A percentile compares a stretch with the other conserved stretches of the same genome.
These are phyloP conservation scores for Erysimum cheiri DNA, from an alignment of 441 rosid genomes.

Conservation along the genomic window DNA sequence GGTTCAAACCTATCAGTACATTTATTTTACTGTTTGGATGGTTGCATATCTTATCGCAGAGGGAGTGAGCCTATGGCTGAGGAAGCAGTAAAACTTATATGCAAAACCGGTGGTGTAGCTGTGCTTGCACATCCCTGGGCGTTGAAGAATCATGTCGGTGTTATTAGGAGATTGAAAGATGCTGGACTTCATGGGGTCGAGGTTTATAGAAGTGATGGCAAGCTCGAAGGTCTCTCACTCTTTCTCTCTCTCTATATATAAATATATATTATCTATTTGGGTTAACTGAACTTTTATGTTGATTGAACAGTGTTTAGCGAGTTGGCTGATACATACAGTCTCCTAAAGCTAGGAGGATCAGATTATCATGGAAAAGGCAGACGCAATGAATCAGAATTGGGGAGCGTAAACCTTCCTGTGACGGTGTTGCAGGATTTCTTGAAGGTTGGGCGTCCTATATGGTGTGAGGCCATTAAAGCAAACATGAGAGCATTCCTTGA, in stretches of 20 bases:
- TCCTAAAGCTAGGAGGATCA: conserved; percentile 92
- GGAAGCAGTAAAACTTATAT: conserved; percentile 73
- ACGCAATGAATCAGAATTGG: conserved; percentile 73
- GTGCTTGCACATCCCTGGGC: conserved; percentile 99
- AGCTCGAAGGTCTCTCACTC: conserved; percentile 59
- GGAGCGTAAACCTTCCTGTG: conserved; percentile 84
- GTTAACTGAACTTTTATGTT: conserved; percentile 12
- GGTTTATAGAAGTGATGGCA: conserved; percentile 89
- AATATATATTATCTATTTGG: neutral
- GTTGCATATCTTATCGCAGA: conserved; percentile 47
- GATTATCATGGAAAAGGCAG: conserved; percentile 94
- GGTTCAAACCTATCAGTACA: neutral
- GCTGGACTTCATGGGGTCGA: conserved; percentile 93
- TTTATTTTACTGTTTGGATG: neutral
- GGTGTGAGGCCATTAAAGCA: conserved; percentile 72
- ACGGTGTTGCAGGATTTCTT: conserved; percentile 67
- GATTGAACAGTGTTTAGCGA: conserved; percentile 67
- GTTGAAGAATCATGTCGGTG: conserved; percentile 69
- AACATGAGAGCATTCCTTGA: conserved; percentile 56
- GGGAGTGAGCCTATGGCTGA: conserved; percentile 87
- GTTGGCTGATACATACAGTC: conserved; percentile 75
- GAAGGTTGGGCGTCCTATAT: conserved; percentile 75
- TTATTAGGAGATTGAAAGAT: conserved; percentile 69
- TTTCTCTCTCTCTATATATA: conserved; percentile 7
- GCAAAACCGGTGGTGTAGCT: conserved; percentile 86